Evolutionary conservation across 2,329 filamentous ascomycete genomes (phyloP).

Genomic region (Aureobasidium leucospermi): DNA sequence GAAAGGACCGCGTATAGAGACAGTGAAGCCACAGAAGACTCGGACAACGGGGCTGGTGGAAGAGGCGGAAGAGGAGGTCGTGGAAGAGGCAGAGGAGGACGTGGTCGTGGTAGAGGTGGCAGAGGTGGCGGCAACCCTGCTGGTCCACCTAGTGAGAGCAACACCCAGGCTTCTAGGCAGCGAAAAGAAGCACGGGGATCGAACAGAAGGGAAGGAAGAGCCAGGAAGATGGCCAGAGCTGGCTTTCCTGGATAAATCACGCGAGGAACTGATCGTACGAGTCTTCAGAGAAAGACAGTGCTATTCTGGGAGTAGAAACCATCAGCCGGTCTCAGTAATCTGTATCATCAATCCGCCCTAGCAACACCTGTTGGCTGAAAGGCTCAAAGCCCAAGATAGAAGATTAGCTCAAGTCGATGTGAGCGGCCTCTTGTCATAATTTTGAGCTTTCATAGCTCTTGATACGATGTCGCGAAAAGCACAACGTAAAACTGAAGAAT

Average conservation of each 20-base stretch:
- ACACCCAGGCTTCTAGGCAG: constrained; percentile 63
- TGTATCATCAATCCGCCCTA: too few relatives aligned
- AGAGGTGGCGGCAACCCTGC: constrained; percentile 50
- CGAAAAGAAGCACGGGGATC: constrained; percentile 83
- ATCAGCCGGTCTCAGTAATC: too few relatives aligned
- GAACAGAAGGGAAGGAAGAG: constrained; percentile 66
- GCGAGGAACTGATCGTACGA: too few relatives aligned
- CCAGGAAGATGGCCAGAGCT: constrained; percentile 54
- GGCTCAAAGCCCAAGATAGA: too few relatives aligned
- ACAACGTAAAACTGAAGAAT: too few relatives aligned
- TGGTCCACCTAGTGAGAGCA: constrained; percentile 59
- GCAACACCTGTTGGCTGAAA: too few relatives aligned
- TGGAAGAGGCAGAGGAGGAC: constrained; percentile 43
- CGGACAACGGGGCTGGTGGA: constrained; percentile 46
- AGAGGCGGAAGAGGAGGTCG: constrained; percentile 33
- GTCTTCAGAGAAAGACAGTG: too few relatives aligned
- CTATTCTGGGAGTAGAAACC: too few relatives aligned
- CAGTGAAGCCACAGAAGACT: constrained; percentile 49
- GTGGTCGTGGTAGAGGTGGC: constrained; percentile 35
- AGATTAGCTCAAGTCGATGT: too few relatives aligned
- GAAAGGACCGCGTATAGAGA: constrained; percentile 57
- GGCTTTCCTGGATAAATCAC: constrained; percentile 37
- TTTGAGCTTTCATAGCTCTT: too few relatives aligned
- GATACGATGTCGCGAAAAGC: too few relatives aligned
- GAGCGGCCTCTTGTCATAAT: too few relatives aligned